These are phyloP conservation scores for Kluyveromyces nonfermentans DNA, from an alignment of 805 yeast genomes.

Conservation along the genomic window DNA sequence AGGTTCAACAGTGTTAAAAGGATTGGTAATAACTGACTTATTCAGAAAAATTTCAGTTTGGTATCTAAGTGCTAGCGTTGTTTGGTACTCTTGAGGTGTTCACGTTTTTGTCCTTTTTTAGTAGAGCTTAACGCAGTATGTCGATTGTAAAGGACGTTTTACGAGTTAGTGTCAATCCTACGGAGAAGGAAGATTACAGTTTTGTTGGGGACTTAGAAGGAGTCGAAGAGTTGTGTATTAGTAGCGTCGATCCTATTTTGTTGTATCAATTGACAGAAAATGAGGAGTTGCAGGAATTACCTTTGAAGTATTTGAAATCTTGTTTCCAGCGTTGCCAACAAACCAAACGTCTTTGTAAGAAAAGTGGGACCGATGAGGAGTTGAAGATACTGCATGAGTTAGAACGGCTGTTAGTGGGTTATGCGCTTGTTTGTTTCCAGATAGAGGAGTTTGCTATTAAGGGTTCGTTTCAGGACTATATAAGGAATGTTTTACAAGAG, in stretches of 20 bases:
- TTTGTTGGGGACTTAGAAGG: conserved; percentile 2
- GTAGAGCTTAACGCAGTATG: conserved; percentile 6
- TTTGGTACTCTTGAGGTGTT: neutral
- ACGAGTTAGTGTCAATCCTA: conserved; percentile 14
- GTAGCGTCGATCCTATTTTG: conserved; percentile 23
- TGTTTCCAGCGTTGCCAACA: conserved; percentile 24
- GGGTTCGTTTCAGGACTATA: conserved; percentile 16
- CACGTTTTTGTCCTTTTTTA: neutral
- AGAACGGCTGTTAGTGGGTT: conserved; percentile 36
- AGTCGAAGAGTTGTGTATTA: conserved; percentile 7
- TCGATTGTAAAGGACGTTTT: conserved; percentile 21
- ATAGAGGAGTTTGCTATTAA: conserved; percentile 42
- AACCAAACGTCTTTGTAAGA: conserved; percentile 36
- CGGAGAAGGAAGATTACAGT: conserved; percentile 11
- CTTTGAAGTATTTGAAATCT: conserved; percentile 20
- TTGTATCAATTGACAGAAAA: conserved; percentile 28
- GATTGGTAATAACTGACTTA: neutral
- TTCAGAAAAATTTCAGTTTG: neutral
- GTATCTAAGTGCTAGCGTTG: too few relatives aligned
- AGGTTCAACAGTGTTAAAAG: too few relatives aligned
- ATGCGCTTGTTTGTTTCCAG: conserved; percentile 60
- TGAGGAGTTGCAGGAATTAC: conserved; percentile 14
- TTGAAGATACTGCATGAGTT: conserved; percentile 37
- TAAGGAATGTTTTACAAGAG: conserved; percentile 23
- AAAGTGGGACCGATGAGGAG: conserved; percentile 33